Evolutionary conservation across 805 yeast genomes (phyloP), one percentile per base, ranked within the genome.

Genomic region (Ogataea nitratoaversa): DNA sequence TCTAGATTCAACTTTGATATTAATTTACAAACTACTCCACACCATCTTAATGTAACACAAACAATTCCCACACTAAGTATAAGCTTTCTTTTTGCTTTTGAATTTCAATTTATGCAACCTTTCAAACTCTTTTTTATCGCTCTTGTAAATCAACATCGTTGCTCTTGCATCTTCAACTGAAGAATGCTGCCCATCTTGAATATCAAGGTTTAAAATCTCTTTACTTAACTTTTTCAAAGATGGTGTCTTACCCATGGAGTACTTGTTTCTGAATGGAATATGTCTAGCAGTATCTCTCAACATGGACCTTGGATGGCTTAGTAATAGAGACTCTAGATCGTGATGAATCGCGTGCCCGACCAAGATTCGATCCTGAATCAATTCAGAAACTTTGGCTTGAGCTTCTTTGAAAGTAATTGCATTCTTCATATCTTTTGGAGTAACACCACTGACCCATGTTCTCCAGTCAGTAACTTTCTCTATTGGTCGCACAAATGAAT

Each of bases 81-180:
- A 25, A 25, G 29, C 13, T n/a, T 36, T 31, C 25, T 35, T 42
- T 50, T 29, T 16, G 49, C 51, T 41, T 43, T 31, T 55, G 31
- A 53, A 59, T 36, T 61, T 59, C 40, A 52, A 48, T 34, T 54
- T 50, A 45, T 62, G 61, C 2, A 57, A 35, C 33, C 62, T 64
- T 48, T 82, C 93, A 53, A 85, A 81, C 38, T 76, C 86, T 38
- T 65, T 68, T 54, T 76, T 81, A 46, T 76, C 73, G 38, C 74
- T 55, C 44, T 84, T 72, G 55, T 79, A 89, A n/a, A 89, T 61
- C 44, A 81, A 59, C 95, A 89, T 90, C 0, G 96, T 80, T 1
- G 90, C 90, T 53, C 77, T 76, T 0, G 96, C 95, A 65, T 89
- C 97, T 56, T 87, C 95, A 1, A 89, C 86, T 0, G 96, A 86